Conservation (phyloP, 257 asterid genomes). For the Salvia hispanica region DNA sequence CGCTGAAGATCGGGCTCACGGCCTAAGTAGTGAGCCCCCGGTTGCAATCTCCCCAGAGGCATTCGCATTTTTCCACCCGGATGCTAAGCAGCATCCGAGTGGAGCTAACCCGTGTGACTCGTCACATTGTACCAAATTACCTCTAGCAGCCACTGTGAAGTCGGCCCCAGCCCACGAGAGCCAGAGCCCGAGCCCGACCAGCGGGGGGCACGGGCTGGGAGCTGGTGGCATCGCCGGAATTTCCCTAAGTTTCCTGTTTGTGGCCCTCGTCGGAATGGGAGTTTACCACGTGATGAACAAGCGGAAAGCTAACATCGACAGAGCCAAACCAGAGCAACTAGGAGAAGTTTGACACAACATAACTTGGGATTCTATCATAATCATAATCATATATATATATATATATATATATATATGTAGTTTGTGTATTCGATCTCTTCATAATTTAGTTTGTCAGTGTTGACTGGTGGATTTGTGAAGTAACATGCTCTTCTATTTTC, state of each 20-base stretch:
- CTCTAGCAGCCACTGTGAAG: conserved; percentile 46
- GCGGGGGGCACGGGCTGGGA: conserved; percentile 22
- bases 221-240: conserved; percentile 42
- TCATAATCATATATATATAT: neutral
- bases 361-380: neutral
- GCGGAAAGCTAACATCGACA: conserved; percentile 33
- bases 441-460: neutral
- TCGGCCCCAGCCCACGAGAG: conserved; percentile 46
- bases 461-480: neutral
- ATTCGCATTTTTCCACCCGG: conserved; percentile 50
- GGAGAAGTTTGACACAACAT: conserved; percentile 22
- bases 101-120: conserved; percentile 28
- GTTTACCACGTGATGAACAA: conserved; percentile 38
- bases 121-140: conserved; percentile 33
- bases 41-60: conserved; percentile 43
- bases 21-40: conserved; percentile 34
- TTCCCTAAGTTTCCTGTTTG: conserved; percentile 34
- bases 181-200: conserved; percentile 20
- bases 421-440: neutral
- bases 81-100: conserved; percentile 16
- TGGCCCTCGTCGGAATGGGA: conserved; percentile 42
- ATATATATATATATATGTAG: neutral
- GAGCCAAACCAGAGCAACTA: conserved; percentile 34
- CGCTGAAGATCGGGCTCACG: conserved; percentile 46
- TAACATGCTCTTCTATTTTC: neutral